Base-by-base conservation (phyloP, 169 alveolate genomes). In the Cryptosporidium viatorum region DNA sequence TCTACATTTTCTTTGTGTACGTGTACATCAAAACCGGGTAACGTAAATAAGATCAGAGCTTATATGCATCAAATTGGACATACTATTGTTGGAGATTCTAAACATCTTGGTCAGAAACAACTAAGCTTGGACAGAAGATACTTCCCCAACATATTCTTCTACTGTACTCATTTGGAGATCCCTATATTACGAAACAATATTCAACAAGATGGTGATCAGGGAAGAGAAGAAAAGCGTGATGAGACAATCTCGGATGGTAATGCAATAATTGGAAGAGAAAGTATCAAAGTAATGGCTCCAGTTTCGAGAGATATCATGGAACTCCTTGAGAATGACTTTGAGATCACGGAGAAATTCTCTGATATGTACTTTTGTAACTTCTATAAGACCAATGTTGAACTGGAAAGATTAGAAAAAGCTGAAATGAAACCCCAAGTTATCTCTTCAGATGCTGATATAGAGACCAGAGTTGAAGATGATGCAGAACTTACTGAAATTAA, bases 1-100 rank as follows among this genome's bases (percentile, higher is more conserved):
- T 73, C 71, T 3, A 33, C 71, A 0, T 73, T 55, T 58, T 73
- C 86, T 21, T 41, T 73, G 8, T 73, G 86, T 58, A 73, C 55
- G 1, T 73, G 86, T 35, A 52, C 9, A 0, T 52, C 86, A 12
- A 73, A 52, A n/a, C 31, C 58, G 1, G 86, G 86, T 14, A 55
- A 52, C 51, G 21, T 73, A 16, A 73, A 73, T 35, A 73, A 58
- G 26, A 73, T 73, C 33, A 12, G 86, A 16, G 51, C 86, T 10
- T 73, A 55, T 41, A 73, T 73, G 86, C 71, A 52, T 23, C 41
- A 73, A 23, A 58, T 73, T 55, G 86, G 86, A 4, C 86, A 73
- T 59, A 52, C 86, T 3, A 73, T 73, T n/a, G 86, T 73, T n/a
- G 70, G 86, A 8, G 86, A 73, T 58, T 50, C 86, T 1, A 52